Percentiles rank a stretch among this genome's conserved stretches.
Evolutionary conservation across 2,329 filamentous ascomycete species (phyloP).

Genomic region (Fusarium abutilonis): DNA sequence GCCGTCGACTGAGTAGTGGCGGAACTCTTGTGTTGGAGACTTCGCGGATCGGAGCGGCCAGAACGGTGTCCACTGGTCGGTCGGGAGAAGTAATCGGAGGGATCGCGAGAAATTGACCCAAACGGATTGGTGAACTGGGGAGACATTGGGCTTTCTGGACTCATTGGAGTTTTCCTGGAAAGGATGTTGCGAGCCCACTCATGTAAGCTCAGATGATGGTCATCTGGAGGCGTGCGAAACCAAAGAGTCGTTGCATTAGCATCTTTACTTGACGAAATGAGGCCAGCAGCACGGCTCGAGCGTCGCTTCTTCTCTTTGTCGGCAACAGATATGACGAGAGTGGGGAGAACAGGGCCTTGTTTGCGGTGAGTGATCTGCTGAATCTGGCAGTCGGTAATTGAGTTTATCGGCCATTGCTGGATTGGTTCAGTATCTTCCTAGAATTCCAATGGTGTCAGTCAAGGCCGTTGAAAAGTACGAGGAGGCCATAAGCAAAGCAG

Average conservation of each 20-base stretch:
- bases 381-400: conserved; percentile 66
- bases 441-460: conserved; percentile 19
- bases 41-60: conserved; percentile 46
- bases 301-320: conserved; percentile 72
- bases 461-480: conserved; percentile 1
- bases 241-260: conserved; percentile 60
- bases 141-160: conserved; percentile 63
- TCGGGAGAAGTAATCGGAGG: conserved; percentile 55
- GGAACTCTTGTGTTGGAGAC: conserved; percentile 60
- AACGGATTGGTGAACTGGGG: conserved; percentile 66
- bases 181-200: conserved; percentile 69
- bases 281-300: conserved; percentile 69
- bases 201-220: conserved; percentile 61
- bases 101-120: conserved; percentile 54
- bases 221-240: conserved; percentile 66
- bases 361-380: conserved; percentile 70
- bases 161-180: conserved; percentile 56
- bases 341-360: conserved; percentile 67
- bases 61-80: conserved; percentile 57
- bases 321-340: conserved; percentile 66
- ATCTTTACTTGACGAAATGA: conserved; percentile 63
- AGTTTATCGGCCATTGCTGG: conserved; percentile 63
- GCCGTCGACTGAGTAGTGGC: conserved; percentile 59
- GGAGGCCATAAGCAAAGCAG: background rate
- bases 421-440: conserved; percentile 63